Conservation (phyloP, 768 basidiomycete genomes). For the Rhodotorula taiwanensis region DNA sequence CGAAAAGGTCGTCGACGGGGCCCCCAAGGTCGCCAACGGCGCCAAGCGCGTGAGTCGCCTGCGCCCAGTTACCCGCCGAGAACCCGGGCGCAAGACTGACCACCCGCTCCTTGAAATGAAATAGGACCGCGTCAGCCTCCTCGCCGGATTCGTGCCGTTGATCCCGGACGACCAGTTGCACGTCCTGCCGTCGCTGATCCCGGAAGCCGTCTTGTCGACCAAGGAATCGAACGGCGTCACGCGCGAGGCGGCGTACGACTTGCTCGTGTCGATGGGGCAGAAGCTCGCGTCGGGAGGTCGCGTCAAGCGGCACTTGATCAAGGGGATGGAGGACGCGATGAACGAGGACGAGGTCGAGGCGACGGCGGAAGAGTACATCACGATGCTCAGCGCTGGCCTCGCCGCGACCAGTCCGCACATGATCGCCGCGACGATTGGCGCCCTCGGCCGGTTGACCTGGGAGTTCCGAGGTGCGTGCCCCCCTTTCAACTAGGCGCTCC, state of each 20-base stretch:
- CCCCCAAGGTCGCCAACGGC: slow-evolving; percentile 63
- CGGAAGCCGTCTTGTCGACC: slow-evolving; percentile 88
- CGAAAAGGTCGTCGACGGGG: slow-evolving; percentile 58
- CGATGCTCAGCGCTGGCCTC: slow-evolving; percentile 90
- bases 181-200: slow-evolving; percentile 77
- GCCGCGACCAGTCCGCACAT: slow-evolving; percentile 92
- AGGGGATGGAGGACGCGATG: slow-evolving; percentile 61
- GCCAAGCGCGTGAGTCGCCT: slow-evolving; percentile 72
- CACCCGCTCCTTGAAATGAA: not conserved
- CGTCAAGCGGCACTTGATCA: slow-evolving; percentile 66
- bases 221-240: slow-evolving; percentile 96
- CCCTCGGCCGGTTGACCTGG: slow-evolving; percentile 84
- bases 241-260: slow-evolving; percentile 77
- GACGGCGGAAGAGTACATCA: slow-evolving; percentile 71
- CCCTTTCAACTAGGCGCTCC: not conserved
- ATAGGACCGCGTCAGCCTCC: slow-evolving; percentile 77
- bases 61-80: no score
- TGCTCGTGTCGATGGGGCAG: slow-evolving; percentile 81
- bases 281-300: slow-evolving; percentile 85
- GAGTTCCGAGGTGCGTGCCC: slow-evolving; percentile 75
- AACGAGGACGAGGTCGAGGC: slow-evolving; percentile 53
- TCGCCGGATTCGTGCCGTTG: slow-evolving; percentile 60
- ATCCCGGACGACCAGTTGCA: slow-evolving; percentile 69
- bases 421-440: slow-evolving; percentile 95
- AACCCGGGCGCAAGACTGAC: no score